Percentiles rank a stretch among this genome's conserved stretches.
Conservation (phyloP, 305 asterid genomes). For the Solanum hybrid region DNA sequence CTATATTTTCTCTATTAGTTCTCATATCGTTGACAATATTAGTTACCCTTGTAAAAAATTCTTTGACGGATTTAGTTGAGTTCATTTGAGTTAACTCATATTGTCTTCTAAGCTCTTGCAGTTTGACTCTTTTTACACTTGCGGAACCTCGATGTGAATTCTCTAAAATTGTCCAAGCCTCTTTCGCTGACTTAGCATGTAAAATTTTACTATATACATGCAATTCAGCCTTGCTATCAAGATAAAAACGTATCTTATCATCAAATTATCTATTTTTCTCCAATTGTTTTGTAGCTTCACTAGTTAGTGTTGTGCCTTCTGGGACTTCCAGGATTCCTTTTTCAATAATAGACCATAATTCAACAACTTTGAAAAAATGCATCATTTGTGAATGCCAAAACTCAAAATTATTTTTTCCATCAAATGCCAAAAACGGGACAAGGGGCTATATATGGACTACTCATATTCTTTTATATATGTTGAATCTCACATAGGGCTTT, state of each 20-base stretch:
- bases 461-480: too few relatives aligned
- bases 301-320: neutral
- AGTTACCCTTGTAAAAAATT: too few relatives aligned
- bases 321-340: too few relatives aligned
- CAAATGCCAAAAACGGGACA: neutral
- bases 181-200: neutral
- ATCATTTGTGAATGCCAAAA: neutral
- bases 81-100: too few relatives aligned
- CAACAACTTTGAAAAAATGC: neutral
- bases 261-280: too few relatives aligned
- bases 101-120: too few relatives aligned
- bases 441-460: too few relatives aligned
- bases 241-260: neutral
- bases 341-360: neutral
- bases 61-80: too few relatives aligned
- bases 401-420: neutral
- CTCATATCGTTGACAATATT: too few relatives aligned
- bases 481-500: too few relatives aligned
- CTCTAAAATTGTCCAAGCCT: neutral
- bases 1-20: too few relatives aligned
- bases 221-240: neutral
- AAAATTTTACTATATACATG: neutral
- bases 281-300: neutral
- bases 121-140: neutral
- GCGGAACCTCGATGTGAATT: neutral